Conservation (phyloP, 768 basidiomycete genomes). For the Candolleomyces efflorescens region DNA sequence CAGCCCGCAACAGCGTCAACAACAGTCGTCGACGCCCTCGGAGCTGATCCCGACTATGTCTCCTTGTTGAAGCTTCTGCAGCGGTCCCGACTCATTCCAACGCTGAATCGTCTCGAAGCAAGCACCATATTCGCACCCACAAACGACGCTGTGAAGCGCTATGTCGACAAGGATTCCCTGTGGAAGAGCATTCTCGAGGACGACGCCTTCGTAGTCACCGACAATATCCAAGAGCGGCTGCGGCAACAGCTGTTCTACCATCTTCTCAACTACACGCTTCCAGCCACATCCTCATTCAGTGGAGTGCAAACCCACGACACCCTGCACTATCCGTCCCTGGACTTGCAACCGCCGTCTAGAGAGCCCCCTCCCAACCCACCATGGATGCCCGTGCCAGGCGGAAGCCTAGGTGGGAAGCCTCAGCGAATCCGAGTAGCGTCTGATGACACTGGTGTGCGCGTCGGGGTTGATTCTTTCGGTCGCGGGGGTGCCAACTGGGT, state of each 20-base stretch:
- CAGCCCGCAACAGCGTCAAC: constrained; percentile 27
- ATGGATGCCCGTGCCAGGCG: constrained; percentile 82
- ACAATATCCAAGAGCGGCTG: constrained; percentile 81
- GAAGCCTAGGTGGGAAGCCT: constrained; percentile 73
- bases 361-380: constrained; percentile 74
- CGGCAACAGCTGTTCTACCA: constrained; percentile 95
- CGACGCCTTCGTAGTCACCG: constrained; percentile 39
- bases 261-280: constrained; percentile 76
- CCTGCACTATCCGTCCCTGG: constrained; percentile 64
- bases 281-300: constrained; percentile 36
- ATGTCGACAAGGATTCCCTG: constrained; percentile 30
- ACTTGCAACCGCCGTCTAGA: constrained; percentile 54
- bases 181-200: constrained; percentile 37
- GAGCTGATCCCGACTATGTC: constrained; percentile 69
- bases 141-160: constrained; percentile 77
- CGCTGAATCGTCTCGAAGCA: constrained; percentile 79
- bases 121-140: constrained; percentile 94
- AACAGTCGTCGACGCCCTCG: constrained; percentile 79
- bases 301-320: constrained; percentile 47
- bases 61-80: constrained; percentile 76
- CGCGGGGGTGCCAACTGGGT: constrained; percentile 66
- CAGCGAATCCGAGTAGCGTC: constrained; percentile 72
- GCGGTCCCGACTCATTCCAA: constrained; percentile 83
- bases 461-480: constrained; percentile 78
- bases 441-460: constrained; percentile 43